A percentile compares a stretch with the other conserved stretches of the same genome.
These are phyloP conservation scores for Cylindrodendrum hubeiense DNA, from an alignment of 2,329 filamentous ascomycete genomes.

Conservation along the genomic window DNA sequence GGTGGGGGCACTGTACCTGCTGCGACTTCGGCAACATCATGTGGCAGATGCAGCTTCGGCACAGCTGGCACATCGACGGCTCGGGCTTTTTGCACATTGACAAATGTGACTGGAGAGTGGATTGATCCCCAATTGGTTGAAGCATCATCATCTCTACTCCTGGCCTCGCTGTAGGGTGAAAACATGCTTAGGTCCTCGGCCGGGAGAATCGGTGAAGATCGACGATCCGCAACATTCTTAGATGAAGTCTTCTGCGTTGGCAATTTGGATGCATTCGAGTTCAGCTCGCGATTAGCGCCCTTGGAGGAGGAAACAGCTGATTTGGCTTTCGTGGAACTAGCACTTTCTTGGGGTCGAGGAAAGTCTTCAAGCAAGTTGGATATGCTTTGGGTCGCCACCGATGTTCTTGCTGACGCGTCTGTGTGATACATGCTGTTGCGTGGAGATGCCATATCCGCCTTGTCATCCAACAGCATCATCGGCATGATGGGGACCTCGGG, in stretches of 20 bases:
- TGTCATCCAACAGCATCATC: conserved; percentile 16
- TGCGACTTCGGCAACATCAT: conserved; percentile 14
- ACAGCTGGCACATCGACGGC: conserved; percentile 47
- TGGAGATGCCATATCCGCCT: conserved; percentile 6
- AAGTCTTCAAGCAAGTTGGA: conserved; percentile 25
- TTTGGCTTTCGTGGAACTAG: conserved; percentile 38
- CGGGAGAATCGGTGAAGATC: conserved; percentile 65
- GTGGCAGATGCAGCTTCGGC: conserved; percentile 21
- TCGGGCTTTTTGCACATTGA: conserved; percentile 58
- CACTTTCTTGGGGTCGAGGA: conserved; percentile 4
- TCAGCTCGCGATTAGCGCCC: conserved; percentile 15
- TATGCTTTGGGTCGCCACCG: conserved; percentile 18
- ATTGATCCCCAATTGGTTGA: conserved; percentile 63
- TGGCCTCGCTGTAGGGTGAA: conserved; percentile 52
- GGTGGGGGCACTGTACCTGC: conserved; percentile 27
- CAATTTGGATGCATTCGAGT: conserved; percentile 11
- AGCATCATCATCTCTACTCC: conserved; percentile 55
- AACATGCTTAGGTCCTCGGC: conserved; percentile 45
- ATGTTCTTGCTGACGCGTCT: conserved; percentile 19
- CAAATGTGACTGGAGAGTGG: conserved; percentile 60
- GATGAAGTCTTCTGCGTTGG: conserved; percentile 25
- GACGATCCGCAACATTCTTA: conserved; percentile 53
- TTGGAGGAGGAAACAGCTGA: not conserved
- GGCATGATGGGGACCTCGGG: conserved; percentile 39
- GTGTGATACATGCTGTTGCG: conserved; percentile 6